Evolutionary conservation across 352 stramenopile species (phyloP), one percentile per base, ranked within the genome.

Genomic region (Pythium dissimile): DNA sequence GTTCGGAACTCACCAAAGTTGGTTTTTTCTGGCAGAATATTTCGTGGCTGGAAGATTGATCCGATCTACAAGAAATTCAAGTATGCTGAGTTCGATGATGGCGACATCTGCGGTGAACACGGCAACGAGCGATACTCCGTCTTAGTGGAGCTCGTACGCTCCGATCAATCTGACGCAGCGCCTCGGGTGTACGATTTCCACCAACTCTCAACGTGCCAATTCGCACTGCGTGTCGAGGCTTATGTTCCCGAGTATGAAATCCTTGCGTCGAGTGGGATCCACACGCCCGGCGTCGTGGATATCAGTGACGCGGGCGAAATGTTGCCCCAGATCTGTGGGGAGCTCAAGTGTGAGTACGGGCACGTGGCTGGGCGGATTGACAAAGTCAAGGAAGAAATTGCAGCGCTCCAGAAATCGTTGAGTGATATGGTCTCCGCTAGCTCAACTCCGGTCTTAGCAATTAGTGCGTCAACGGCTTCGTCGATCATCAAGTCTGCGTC

Each of bases 21-120:
- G 12, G 18, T 42, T 50, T 3, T 31, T 5, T 18, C n/a, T 5
- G 41, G 24, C 41, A 92, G 83, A 30, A 84, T 93, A 47, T 93
- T 84, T 51, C 76, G 73, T 12, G 83, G 83, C 37, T 93, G 83
- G 83, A 72, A 82, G 31, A 76, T 93, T 28, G 83, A 93, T 63
- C 83, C 83, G 13, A 86, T 91, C 48, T 80, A 75, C 18, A 65
- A 86, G 31, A 70, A 77, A 28, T 93, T 89, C 75, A 93, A 93
- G 53, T 71, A 88, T 23, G 84, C 87, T 59, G 54, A 84, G 13
- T 93, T 88, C 55, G 77, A 89, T 48, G 83, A 93, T 31, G 83
- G 83, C 21, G 81, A 89, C 58, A 31, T 75, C 16, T 93, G 83
- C 41, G 72, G 67, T 50, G 73, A 79, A 15, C 53, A 66, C 37